Evolutionary conservation across 768 basidiomycete species (phyloP).

Genomic region (Porphyrellus cyaneotinctus): DNA sequence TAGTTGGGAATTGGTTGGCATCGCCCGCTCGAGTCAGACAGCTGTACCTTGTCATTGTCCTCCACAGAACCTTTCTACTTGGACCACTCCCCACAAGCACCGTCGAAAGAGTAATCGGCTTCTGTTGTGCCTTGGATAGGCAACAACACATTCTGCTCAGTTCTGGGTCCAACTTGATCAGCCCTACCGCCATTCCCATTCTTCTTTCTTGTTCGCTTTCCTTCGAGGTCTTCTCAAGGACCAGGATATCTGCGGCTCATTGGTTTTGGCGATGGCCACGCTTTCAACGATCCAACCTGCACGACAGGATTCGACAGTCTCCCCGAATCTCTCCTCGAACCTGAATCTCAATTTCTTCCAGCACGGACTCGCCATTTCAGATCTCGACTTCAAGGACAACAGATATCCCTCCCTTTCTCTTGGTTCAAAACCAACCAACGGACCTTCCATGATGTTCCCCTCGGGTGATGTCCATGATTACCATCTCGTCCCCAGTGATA

Average conservation of each 20-base stretch:
- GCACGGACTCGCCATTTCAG: slow-evolving; percentile 49
- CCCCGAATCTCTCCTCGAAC: slow-evolving; percentile 30
- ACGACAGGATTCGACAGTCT: slow-evolving; percentile 36
- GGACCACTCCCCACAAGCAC: not conserved
- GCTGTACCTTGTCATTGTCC: slow-evolving; percentile 1
- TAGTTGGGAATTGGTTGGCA: not conserved
- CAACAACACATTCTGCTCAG: not conserved
- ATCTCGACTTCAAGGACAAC: slow-evolving; percentile 61
- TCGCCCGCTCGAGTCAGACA: slow-evolving; percentile 9
- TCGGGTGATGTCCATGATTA: slow-evolving; percentile 23
- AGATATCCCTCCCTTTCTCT: slow-evolving; percentile 45
- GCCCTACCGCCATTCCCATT: slow-evolving; percentile 4
- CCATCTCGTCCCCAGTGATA: slow-evolving; percentile 5
- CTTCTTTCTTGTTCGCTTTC: slow-evolving; percentile 7
- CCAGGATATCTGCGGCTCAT: slow-evolving; percentile 21
- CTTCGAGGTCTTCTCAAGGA: slow-evolving; percentile 10
- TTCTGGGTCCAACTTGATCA: not conserved
- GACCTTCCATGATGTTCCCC: slow-evolving; percentile 29
- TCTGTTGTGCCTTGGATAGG: not conserved
- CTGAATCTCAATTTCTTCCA: slow-evolving; percentile 44
- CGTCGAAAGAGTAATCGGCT: not conserved
- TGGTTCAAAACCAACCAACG: slow-evolving; percentile 20
- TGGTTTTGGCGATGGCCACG: slow-evolving; percentile 36
- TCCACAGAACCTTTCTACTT: not conserved
- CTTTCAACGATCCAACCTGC: slow-evolving; percentile 48